Conservation (phyloP, 2,329 filamentous ascomycete genomes). For the Fusarium sp. region DNA sequence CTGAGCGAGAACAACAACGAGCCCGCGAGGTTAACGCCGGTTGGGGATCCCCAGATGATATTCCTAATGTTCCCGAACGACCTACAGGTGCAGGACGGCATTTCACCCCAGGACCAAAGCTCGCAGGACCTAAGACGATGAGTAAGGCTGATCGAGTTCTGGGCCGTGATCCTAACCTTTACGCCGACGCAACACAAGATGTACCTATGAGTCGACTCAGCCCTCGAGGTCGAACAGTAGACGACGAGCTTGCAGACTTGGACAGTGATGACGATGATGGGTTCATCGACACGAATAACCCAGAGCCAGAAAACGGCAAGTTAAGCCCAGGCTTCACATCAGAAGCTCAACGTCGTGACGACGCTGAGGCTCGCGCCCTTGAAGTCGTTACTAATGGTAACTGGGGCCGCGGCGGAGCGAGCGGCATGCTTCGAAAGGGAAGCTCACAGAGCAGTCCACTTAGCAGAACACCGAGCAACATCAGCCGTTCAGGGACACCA, state of each 20-base stretch:
- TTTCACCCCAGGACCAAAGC: constrained; percentile 38
- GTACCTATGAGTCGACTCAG: constrained; percentile 59
- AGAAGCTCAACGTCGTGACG: constrained; percentile 47
- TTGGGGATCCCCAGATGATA: constrained; percentile 62
- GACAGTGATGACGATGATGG: constrained; percentile 51
- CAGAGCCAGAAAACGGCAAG: constrained; percentile 48
- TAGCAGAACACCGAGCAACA: constrained; percentile 19
- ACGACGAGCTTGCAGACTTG: constrained; percentile 54
- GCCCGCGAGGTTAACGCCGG: constrained; percentile 72
- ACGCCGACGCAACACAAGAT: constrained; percentile 58
- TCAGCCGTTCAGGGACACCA: constrained; percentile 30
- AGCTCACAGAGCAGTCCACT: constrained; percentile 37
- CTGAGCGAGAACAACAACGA: constrained; percentile 67
- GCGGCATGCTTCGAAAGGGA: constrained; percentile 53
- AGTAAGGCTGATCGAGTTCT: constrained; percentile 69
- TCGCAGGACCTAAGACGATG: constrained; percentile 47
- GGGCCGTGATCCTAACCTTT: constrained; percentile 65
- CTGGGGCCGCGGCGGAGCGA: constrained; percentile 54
- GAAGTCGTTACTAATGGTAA: constrained; percentile 53
- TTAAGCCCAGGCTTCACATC: constrained; percentile 51
- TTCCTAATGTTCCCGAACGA: constrained; percentile 39
- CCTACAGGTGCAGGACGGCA: constrained; percentile 47
- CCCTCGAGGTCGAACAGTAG: constrained; percentile 55
- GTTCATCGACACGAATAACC: constrained; percentile 37
- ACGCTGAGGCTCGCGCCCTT: constrained; percentile 58